A percentile compares a stretch with the other conserved stretches of the same genome.
Conservation (phyloP, 306 rosid genomes). For the Trichosanthes cucumerina region DNA sequence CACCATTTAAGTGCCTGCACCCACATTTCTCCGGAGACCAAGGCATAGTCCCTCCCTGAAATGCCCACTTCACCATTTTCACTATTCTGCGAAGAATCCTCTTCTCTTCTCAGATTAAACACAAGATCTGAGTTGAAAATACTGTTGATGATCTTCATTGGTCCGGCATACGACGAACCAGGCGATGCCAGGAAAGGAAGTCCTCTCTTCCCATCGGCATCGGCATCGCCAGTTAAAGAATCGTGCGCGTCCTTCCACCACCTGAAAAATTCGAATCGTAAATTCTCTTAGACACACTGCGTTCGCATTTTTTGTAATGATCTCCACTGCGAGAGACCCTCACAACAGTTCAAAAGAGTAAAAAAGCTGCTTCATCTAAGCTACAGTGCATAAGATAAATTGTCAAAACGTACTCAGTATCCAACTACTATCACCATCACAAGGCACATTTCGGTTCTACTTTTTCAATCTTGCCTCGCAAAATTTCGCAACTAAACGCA, state of each 20-base stretch:
- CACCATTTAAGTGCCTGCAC: slow-evolving; percentile 94
- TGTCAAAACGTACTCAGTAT: background rate
- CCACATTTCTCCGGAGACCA: slow-evolving; percentile 96
- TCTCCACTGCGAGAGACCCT: background rate
- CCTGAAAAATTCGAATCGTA: slow-evolving; percentile 41
- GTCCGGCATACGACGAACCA: slow-evolving; percentile 57
- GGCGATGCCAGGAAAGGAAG: slow-evolving; percentile 46
- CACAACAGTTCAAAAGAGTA: background rate
- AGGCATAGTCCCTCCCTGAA: slow-evolving; percentile 84
- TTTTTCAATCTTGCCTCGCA: background rate
- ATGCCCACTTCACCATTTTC: slow-evolving; percentile 74
- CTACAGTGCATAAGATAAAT: background rate
- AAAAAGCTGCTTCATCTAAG: background rate
- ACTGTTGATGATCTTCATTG: slow-evolving; percentile 82
- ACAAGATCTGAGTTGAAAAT: slow-evolving; percentile 78
- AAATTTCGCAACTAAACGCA: background rate
- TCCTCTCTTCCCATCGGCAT: slow-evolving; percentile 46
- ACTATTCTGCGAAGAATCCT: slow-evolving; percentile 31
- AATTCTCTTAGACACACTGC: slow-evolving; percentile 5
- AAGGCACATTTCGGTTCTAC: slow-evolving; percentile 10
- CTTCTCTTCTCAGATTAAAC: slow-evolving; percentile 71
- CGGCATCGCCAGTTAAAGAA: slow-evolving; percentile 49
- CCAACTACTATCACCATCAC: slow-evolving; percentile 3
- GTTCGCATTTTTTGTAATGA: background rate
- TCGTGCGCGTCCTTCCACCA: slow-evolving; percentile 97